These are phyloP conservation scores for Erythrobasidium hasegawianum DNA, from an alignment of 1,284 basidiomycete species.

Conservation along the genomic window DNA sequence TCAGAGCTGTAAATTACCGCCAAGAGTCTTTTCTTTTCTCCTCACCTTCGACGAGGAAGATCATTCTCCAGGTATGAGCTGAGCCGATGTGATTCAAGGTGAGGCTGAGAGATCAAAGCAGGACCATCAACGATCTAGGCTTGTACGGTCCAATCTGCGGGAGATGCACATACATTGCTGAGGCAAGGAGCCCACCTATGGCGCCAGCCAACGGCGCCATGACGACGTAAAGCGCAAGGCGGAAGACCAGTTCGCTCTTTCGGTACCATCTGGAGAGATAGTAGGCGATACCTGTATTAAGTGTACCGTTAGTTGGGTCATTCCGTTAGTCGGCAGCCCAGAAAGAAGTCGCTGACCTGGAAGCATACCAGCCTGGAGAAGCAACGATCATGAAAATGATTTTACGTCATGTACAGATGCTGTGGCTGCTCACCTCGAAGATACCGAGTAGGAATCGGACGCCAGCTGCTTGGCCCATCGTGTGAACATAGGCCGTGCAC, in stretches of 20 bases:
- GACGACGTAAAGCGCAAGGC: slow-evolving; percentile 43
- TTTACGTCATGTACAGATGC: slow-evolving; percentile 52
- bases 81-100: slow-evolving; percentile 38
- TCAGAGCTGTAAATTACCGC: slow-evolving; percentile 43
- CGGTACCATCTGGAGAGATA: slow-evolving; percentile 48
- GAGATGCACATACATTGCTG: slow-evolving; percentile 33
- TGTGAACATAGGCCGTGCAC: slow-evolving; percentile 19
- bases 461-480: slow-evolving; percentile 2
- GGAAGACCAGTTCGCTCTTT: slow-evolving; percentile 47
- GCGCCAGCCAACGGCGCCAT: slow-evolving; percentile 41
- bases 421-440: slow-evolving; percentile 52
- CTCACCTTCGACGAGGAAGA: slow-evolving; percentile 49
- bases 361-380: slow-evolving; percentile 43
- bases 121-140: slow-evolving; percentile 48
- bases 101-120: slow-evolving; percentile 44
- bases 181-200: slow-evolving; percentile 47
- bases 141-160: too few relatives aligned
- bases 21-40: slow-evolving; percentile 37
- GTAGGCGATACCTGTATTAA: slow-evolving; percentile 43
- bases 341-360: too few relatives aligned
- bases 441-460: slow-evolving; percentile 25
- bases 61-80: slow-evolving; percentile 40
- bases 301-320: too few relatives aligned
- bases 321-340: too few relatives aligned
- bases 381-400: neutral